Base-by-base conservation (phyloP, 177 flowering plant genomes). In the Vitis hybrid region DNA sequence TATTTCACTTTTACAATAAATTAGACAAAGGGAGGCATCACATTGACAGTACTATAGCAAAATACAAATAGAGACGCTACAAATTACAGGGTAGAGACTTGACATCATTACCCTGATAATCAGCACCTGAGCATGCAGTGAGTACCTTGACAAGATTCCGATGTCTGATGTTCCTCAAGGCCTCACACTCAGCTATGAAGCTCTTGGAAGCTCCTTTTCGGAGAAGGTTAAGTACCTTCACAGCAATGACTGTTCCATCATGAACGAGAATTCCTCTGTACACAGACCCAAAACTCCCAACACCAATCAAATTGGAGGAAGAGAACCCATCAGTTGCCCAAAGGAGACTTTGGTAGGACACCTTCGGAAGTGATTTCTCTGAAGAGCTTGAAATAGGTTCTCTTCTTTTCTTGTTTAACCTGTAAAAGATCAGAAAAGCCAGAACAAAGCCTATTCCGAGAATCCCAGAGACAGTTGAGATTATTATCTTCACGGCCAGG, bases 321-420 rank as follows among this genome's bases (percentile, higher is more conserved):
- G 74, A 73, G 51, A 77, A 77, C 2, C 76, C 75, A 51, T 51
- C 19, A 18, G 74, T 77, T 2, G 74, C 74, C 19, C 61, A 22
- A 3, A 16, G 49, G 5, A 75, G 72, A 45, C 16, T 49, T 31
- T 13, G 9, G 45, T 68, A 73, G 1, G 71, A 68, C 4, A 73
- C 63, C 2, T 18, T 22, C 31, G 11, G 10, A 12, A 60, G 70
- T 10, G 31, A 13, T 5, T 45, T 31, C 9, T 3, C 18, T 31
- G 20, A 5, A 18, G 14, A 22, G 33, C 18, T 2, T 48, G 31
- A 31, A 39, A 16, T 14, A 1, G 56, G 12, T 14, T 56, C 16
- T 20, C 10, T 20, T 55, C 10, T 53, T 48, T 7, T 67, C 10
- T 53, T 66, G 6, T 10, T 72, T 51, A 6, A 7, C 60, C 57